Evolutionary conservation across 352 stramenopile genomes (phyloP).

Genomic region (Phytophthora litchii): DNA sequence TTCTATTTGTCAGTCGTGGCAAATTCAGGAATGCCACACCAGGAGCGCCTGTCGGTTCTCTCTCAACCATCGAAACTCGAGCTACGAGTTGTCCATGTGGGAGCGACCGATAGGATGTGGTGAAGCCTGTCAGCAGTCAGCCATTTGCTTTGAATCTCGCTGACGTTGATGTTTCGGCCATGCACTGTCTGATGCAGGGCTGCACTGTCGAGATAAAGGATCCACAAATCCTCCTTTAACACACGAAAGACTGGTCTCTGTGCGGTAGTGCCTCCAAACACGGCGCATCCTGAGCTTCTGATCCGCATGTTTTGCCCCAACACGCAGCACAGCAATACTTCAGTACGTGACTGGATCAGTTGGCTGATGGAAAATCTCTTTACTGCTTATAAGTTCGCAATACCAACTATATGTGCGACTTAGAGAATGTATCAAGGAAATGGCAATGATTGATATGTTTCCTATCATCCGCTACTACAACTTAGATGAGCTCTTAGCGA

Average conservation of each 20-base stretch:
- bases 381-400: no score
- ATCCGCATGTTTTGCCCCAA: constrained; percentile 27
- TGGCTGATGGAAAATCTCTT: no score
- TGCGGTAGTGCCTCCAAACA: constrained; percentile 22
- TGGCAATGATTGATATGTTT: no score
- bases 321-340: constrained; percentile 14
- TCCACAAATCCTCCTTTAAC: constrained; percentile 17
- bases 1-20: constrained; percentile 6
- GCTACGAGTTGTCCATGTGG: constrained; percentile 22
- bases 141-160: constrained; percentile 25
- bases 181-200: constrained; percentile 5
- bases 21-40: constrained; percentile 25
- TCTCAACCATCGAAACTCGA: not conserved
- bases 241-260: constrained; percentile 19
- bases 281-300: constrained; percentile 19
- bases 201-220: constrained; percentile 2
- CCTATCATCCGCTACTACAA: no score
- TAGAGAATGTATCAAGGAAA: no score
- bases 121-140: constrained; percentile 11
- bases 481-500: no score
- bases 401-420: no score
- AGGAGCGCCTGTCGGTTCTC: not conserved
- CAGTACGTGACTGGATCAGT: no score
- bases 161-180: constrained; percentile 11
- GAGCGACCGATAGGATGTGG: constrained; percentile 19